Percentiles rank a stretch among this genome's conserved stretches.
These are phyloP conservation scores for Fomitopsis palustris DNA, from an alignment of 1,284 basidiomycete species.

Conservation along the genomic window DNA sequence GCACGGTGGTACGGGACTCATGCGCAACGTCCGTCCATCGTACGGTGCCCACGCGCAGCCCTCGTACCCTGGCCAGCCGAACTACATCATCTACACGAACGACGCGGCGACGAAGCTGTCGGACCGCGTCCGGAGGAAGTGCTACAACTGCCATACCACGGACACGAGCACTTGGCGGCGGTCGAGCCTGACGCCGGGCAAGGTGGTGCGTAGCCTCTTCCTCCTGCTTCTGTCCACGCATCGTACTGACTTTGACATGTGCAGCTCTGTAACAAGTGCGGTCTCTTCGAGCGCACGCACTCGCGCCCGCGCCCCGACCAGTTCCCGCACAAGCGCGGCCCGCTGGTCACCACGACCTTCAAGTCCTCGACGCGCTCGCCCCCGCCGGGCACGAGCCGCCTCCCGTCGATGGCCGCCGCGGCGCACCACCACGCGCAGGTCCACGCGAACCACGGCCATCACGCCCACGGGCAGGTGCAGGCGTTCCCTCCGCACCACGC, in stretches of 20 bases:
- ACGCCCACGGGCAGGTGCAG: not conserved
- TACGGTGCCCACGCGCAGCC: slow-evolving; percentile 27
- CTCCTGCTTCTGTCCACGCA: not conserved
- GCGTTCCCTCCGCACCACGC: slow-evolving; percentile 44
- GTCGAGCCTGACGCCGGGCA: slow-evolving; percentile 72
- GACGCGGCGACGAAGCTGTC: slow-evolving; percentile 75
- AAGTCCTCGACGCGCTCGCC: slow-evolving; percentile 29
- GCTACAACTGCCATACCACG: slow-evolving; percentile 80
- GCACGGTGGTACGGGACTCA: slow-evolving; percentile 21
- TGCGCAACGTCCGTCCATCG: slow-evolving; percentile 25
- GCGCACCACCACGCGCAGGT: slow-evolving; percentile 14
- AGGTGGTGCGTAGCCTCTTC: slow-evolving; percentile 56
- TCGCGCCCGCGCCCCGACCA: slow-evolving; percentile 76
- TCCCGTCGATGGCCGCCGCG: slow-evolving; percentile 20
- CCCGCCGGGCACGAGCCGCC: slow-evolving; percentile 26
- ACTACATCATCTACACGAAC: slow-evolving; percentile 57
- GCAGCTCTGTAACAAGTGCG: slow-evolving; percentile 85
- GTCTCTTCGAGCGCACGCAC: slow-evolving; percentile 79
- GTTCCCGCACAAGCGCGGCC: slow-evolving; percentile 76
- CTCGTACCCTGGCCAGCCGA: slow-evolving; percentile 31
- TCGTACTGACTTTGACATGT: not conserved
- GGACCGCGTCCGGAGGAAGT: slow-evolving; percentile 68
- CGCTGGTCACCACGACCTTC: slow-evolving; percentile 43
- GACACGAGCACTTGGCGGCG: slow-evolving; percentile 80
- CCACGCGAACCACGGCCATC: not conserved